These are phyloP conservation scores for Sherardia arvensis DNA, from an alignment of 257 asterid genomes.

Conservation along the genomic window DNA sequence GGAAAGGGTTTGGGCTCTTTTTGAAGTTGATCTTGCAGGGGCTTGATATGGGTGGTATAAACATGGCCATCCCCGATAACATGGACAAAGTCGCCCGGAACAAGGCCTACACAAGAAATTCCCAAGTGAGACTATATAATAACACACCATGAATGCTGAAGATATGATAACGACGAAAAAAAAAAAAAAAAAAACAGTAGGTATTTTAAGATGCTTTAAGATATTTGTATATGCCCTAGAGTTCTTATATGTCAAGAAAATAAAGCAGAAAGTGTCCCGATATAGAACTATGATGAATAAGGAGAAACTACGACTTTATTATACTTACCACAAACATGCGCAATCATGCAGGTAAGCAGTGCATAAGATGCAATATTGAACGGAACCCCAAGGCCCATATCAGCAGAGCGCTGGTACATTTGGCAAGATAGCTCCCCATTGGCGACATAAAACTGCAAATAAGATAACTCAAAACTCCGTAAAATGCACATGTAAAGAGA, in stretches of 20 bases:
- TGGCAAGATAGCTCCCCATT: slow-evolving; percentile 41
- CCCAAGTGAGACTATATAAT: background rate
- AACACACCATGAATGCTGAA: too few relatives aligned
- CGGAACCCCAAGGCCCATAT: slow-evolving; percentile 48
- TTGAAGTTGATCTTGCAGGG: slow-evolving; percentile 83
- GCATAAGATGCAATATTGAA: slow-evolving; percentile 46
- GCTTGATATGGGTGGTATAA: slow-evolving; percentile 59
- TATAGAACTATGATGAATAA: background rate
- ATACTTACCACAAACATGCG: slow-evolving; percentile 38
- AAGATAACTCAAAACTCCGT: background rate
- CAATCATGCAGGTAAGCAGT: slow-evolving; percentile 39
- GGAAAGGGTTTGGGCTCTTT: slow-evolving; percentile 87
- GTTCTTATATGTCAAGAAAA: background rate
- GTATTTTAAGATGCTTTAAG: background rate
- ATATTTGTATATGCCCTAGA: background rate
- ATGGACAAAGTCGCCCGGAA: slow-evolving; percentile 83
- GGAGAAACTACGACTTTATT: background rate
- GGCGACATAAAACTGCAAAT: slow-evolving; percentile 33
- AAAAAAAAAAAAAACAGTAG: too few relatives aligned
- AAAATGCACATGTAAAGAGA: background rate
- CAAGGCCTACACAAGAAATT: slow-evolving; percentile 41
- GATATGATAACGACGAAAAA: too few relatives aligned
- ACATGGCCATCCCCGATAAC: slow-evolving; percentile 93
- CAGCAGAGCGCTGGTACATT: slow-evolving; percentile 48
- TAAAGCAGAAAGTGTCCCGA: background rate